phyloP scores from a whole-genome alignment of 2,329 filamentous ascomycete species.

The Talaromyces sp. region DNA sequence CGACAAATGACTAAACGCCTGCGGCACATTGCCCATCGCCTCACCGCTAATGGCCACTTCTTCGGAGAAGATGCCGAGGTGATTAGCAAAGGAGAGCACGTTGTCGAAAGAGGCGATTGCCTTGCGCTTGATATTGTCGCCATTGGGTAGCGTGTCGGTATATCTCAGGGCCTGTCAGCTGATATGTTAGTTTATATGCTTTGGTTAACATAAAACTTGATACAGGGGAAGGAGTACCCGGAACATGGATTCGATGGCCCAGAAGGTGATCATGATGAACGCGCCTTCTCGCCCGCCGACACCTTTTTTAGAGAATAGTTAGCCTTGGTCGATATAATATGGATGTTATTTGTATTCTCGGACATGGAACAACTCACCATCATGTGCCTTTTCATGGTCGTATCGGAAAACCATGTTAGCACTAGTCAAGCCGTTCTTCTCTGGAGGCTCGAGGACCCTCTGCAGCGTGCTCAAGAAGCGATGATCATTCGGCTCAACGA shows the following conservation, averaged over 20 bases:
- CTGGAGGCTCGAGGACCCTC: conserved; percentile 63
- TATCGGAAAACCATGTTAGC: conserved; percentile 72
- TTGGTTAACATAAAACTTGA: not conserved
- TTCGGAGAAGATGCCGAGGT: conserved; percentile 72
- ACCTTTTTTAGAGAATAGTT: conserved; percentile 39
- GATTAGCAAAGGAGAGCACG: conserved; percentile 70
- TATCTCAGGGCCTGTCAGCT: conserved; percentile 22
- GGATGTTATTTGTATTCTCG: not conserved
- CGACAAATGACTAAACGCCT: conserved; percentile 71
- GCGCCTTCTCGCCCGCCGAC: conserved; percentile 70
- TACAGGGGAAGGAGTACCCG: conserved; percentile 42
- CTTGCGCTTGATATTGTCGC: conserved; percentile 27
- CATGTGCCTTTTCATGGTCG: conserved; percentile 61
- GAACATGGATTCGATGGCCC: conserved; percentile 73
- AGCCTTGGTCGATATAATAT: not conserved
- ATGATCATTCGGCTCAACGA: conserved; percentile 71
- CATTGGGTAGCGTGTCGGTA: conserved; percentile 24
- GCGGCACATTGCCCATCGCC: conserved; percentile 72
- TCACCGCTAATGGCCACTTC: conserved; percentile 70
- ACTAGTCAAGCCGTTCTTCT: conserved; percentile 69
- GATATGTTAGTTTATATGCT: not conserved
- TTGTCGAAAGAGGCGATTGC: conserved; percentile 70
- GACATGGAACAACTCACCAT: conserved; percentile 46
- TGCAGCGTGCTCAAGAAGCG: conserved; percentile 68
- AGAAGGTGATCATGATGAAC: conserved; percentile 78